Conservation (phyloP, 2,329 filamentous ascomycete genomes). For the Aspergillus costaricaensis region DNA sequence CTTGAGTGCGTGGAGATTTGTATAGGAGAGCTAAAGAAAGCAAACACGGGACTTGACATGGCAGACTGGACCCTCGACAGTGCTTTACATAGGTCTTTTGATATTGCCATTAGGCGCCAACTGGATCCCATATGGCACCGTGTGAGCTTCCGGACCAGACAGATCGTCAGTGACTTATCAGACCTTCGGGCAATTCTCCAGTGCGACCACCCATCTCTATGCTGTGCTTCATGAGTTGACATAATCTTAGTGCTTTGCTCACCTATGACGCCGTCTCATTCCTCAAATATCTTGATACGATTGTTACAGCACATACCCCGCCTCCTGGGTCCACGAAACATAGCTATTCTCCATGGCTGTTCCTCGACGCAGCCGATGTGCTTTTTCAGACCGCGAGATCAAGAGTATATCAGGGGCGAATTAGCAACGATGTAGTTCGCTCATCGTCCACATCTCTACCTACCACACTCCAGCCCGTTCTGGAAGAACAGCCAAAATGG, state of each 20-base stretch:
- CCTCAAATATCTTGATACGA: constrained; percentile 89
- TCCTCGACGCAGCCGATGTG: constrained; percentile 89
- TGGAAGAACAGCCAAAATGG: constrained; percentile 98
- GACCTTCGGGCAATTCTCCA: constrained; percentile 82
- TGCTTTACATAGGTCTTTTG: constrained; percentile 88
- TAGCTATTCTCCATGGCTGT: constrained; percentile 92
- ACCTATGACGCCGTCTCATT: constrained; percentile 89
- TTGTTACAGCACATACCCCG: constrained; percentile 85
- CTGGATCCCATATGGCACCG: constrained; percentile 97
- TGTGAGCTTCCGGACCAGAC: constrained; percentile 89
- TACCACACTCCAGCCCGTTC: constrained; percentile 71
- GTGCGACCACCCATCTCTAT: constrained; percentile 36
- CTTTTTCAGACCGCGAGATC: constrained; percentile 89
- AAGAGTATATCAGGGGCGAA: constrained; percentile 77
- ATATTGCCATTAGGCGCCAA: constrained; percentile 82
- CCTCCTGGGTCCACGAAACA: constrained; percentile 83
- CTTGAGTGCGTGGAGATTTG: constrained; percentile 95
- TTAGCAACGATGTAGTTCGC: constrained; percentile 58
- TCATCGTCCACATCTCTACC: constrained; percentile 52
- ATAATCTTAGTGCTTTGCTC: constrained; percentile 60
- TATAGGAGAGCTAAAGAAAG: constrained; percentile 89
- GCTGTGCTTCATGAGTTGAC: constrained; percentile 17
- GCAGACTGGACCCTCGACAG: constrained; percentile 97
- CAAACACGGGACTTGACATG: constrained; percentile 87
- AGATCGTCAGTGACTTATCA: constrained; percentile 87